These are phyloP conservation scores for Aspergillus terreus DNA, from an alignment of 2,329 filamentous ascomycete species.

Conservation along the genomic window DNA sequence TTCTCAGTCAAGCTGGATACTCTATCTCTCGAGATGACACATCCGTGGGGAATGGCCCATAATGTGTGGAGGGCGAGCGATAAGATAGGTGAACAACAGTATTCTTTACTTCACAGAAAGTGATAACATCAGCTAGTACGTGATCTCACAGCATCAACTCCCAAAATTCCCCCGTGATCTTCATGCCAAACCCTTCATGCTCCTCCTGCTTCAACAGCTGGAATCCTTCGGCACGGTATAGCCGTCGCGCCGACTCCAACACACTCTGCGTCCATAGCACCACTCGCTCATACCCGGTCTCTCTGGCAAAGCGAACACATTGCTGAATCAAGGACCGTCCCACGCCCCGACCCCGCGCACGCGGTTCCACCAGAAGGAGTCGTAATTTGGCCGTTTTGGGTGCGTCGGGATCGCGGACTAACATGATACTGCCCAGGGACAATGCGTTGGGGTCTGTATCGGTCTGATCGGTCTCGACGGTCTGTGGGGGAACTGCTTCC, in stretches of 20 bases:
- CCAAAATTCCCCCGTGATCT: constrained; percentile 21
- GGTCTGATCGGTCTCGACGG: background rate
- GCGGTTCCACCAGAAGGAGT: constrained; percentile 23
- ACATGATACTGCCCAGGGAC: constrained; percentile 22
- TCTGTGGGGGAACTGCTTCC: constrained; percentile 1
- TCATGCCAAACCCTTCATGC: constrained; percentile 17
- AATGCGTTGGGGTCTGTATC: background rate
- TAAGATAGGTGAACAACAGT: no score
- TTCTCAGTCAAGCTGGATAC: background rate
- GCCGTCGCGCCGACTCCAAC: constrained; percentile 15
- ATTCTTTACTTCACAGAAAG: no score
- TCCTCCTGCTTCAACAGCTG: constrained; percentile 15
- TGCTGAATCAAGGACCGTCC: constrained; percentile 16
- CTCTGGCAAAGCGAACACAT: constrained; percentile 20
- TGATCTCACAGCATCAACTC: constrained; percentile 13
- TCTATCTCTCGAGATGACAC: no score
- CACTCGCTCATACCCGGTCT: constrained; percentile 19
- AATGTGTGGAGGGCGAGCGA: no score
- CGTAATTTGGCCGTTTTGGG: constrained; percentile 20
- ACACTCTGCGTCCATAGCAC: constrained; percentile 23
- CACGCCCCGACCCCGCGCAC: constrained; percentile 20
- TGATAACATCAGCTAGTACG: no score
- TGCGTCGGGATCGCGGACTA: constrained; percentile 17
- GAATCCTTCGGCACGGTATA: constrained; percentile 24
- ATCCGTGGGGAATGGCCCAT: no score